phyloP scores from a whole-genome alignment of 2,329 filamentous ascomycete genomes.

The Stemphylium beticola region DNA sequence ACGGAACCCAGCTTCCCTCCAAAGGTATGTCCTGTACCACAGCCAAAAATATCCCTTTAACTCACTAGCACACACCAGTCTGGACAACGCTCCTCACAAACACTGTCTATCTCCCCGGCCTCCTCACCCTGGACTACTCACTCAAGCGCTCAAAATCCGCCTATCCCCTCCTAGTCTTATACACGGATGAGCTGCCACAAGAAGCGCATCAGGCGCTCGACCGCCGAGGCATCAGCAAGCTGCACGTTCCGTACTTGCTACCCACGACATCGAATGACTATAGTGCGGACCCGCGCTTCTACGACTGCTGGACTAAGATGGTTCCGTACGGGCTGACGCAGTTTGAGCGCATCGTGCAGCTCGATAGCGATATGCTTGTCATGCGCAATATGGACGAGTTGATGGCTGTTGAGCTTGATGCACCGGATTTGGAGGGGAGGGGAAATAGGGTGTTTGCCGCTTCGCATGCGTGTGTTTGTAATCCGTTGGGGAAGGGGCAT shows the following conservation, averaged over 20 bases:
- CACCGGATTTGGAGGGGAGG: constrained; percentile 57
- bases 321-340: constrained; percentile 76
- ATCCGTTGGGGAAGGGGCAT: constrained; percentile 76
- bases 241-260: constrained; percentile 74
- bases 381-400: constrained; percentile 87
- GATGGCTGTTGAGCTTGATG: constrained; percentile 79
- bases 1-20: too few relatives aligned
- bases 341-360: constrained; percentile 79
- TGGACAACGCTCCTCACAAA: constrained; percentile 91
- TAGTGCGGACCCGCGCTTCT: constrained; percentile 79
- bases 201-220: constrained; percentile 72
- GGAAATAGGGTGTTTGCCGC: constrained; percentile 77
- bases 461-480: constrained; percentile 86
- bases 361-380: constrained; percentile 88
- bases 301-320: constrained; percentile 89
- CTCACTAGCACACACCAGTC: constrained; percentile 56
- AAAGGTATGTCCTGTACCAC: too few relatives aligned
- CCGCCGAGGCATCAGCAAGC: constrained; percentile 70
- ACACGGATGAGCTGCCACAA: constrained; percentile 76
- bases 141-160: constrained; percentile 69
- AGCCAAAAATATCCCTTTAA: too few relatives aligned
- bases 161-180: constrained; percentile 78
- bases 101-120: constrained; percentile 77
- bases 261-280: constrained; percentile 71
- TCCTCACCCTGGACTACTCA: constrained; percentile 79